Evolutionary conservation across 2,329 filamentous ascomycete genomes (phyloP), one percentile per base, ranked within the genome.

Genomic region (Alternaria sp.): DNA sequence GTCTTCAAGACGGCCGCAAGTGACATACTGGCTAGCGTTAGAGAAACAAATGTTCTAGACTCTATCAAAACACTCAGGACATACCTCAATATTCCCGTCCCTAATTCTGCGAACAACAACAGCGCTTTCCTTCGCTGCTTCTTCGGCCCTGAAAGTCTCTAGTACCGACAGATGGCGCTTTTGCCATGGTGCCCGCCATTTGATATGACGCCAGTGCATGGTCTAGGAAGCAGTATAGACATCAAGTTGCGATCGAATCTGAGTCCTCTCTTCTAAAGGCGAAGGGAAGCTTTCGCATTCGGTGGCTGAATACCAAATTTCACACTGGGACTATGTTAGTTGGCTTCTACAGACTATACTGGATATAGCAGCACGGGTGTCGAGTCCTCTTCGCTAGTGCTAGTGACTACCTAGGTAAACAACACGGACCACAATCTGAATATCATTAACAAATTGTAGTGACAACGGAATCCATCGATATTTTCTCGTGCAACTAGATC

Each of bases 181-280:
- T 15, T 44, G 45, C 46, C 47, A 46, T 20, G 54, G 59, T 26
- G 43, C 43, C 12, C 54, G 46, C 46, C 47, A 45, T 28, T 61
- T 61, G 21, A 61, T 54, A 37, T 54, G 54, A 26, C 60, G 54
- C 54, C 54, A 61, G 30, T 61, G 60, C 60, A 61, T 61, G 46
- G 6, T 45, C 45, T n/a, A 33, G 23, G 14, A 11, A n/a, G 14
- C 10, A 20, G 26, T 18, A 37, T 41, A 10, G 20, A 18, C 6
- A 15, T 12, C 9, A 18, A n/a, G 18, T 10, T n/a, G 37, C 15
- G 12, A 9, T 23, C 10, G 18, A 23, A 15, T 37, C n/a, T 20
- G 14, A 10, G 15, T 23, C 23, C 12, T n/a, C 21, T n/a, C 15
- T 9, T 23, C 28, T 23, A 1, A 1, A n/a, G 18, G 21, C 6